Evolutionary conservation across 306 rosid species (phyloP).

Genomic region (Morella rubra): DNA sequence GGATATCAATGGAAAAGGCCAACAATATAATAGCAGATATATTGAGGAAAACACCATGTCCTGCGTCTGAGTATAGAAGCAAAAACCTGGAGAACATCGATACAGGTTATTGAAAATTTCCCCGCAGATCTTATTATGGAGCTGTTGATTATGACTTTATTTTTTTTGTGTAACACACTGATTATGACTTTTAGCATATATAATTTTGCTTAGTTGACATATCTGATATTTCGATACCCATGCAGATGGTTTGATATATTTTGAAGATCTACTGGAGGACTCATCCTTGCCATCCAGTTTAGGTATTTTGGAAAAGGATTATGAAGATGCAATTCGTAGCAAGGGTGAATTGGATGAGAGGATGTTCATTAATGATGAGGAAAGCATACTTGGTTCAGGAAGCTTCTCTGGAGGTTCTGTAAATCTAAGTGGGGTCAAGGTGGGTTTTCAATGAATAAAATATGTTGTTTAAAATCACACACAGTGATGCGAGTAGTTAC

Average conservation of each 20-base stretch:
- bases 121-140: neutral
- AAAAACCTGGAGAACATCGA: slow-evolving; percentile 69
- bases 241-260: slow-evolving; percentile 85
- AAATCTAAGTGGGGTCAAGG: slow-evolving; percentile 71
- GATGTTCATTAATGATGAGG: slow-evolving; percentile 78
- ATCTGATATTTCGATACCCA: slow-evolving; percentile 11
- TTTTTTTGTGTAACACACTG: no score
- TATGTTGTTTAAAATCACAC: neutral
- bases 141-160: slow-evolving; percentile 8
- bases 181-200: neutral
- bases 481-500: neutral
- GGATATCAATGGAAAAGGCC: slow-evolving; percentile 76
- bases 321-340: slow-evolving; percentile 57
- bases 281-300: slow-evolving; percentile 58
- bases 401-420: slow-evolving; percentile 70
- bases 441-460: slow-evolving; percentile 32
- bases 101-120: slow-evolving; percentile 49
- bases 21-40: slow-evolving; percentile 70
- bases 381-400: slow-evolving; percentile 81
- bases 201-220: slow-evolving; percentile 8
- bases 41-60: slow-evolving; percentile 70
- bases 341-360: slow-evolving; percentile 92
- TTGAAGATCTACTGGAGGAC: slow-evolving; percentile 77
- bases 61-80: slow-evolving; percentile 68
- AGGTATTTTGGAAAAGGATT: slow-evolving; percentile 71